These are phyloP conservation scores for Eimeria nieschulzi DNA, from an alignment of 169 alveolate genomes.

Conservation along the genomic window DNA sequence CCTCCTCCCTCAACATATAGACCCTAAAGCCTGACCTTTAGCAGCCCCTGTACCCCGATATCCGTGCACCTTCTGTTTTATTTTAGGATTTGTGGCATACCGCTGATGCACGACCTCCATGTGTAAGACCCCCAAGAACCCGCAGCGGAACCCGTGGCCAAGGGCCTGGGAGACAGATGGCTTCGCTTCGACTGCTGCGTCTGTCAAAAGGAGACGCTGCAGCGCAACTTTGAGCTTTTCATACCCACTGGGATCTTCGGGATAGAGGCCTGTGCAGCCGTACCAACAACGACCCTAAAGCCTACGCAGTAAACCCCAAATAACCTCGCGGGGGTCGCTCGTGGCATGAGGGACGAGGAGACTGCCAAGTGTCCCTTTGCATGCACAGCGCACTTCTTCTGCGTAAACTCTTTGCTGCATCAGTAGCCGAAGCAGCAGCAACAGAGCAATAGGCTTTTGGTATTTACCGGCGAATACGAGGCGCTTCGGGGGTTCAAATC, in stretches of 20 bases:
- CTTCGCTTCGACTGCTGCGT: conserved; percentile 89
- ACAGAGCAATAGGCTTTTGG: neutral
- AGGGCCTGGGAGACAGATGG: conserved; percentile 89
- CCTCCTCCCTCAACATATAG: conserved; percentile 81
- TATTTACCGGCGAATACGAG: conserved; percentile 64
- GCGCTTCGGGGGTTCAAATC: conserved; percentile 71
- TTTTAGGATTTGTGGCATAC: conserved; percentile 87
- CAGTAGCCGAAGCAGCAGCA: neutral
- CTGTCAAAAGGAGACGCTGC: conserved; percentile 89
- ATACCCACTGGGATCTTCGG: conserved; percentile 72
- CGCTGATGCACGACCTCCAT: conserved; percentile 94
- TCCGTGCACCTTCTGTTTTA: too few species aligned
- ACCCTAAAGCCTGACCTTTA: neutral
- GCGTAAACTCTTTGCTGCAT: neutral
- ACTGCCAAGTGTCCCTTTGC: too few species aligned
- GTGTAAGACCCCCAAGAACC: conserved; percentile 95
- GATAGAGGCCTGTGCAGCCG: conserved; percentile 83
- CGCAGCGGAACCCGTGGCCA: conserved; percentile 95
- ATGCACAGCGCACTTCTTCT: too few species aligned
- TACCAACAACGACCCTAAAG: conserved; percentile 74
- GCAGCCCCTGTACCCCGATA: neutral
- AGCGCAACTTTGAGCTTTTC: conserved; percentile 84
- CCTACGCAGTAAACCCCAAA: neutral
- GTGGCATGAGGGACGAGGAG: too few species aligned
- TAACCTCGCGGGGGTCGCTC: neutral